These are phyloP conservation scores for Ustilago lituana DNA, from an alignment of 1,284 basidiomycete genomes.

Conservation along the genomic window DNA sequence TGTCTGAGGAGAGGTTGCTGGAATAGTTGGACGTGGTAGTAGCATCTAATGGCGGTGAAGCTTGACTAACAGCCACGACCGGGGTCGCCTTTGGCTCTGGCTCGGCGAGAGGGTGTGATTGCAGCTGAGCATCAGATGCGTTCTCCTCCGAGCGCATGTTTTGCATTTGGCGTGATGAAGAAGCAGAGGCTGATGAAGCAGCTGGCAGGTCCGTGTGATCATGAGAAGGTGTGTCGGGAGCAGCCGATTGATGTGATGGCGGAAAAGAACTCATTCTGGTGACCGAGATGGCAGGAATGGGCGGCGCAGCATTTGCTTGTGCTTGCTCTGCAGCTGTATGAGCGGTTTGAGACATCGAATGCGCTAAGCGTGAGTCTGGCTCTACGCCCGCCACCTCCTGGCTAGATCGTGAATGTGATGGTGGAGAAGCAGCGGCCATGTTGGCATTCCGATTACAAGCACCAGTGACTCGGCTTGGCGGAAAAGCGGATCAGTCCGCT, in stretches of 20 bases:
- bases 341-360: no score
- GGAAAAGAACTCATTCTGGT: conserved; percentile 4
- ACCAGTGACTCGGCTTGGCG: no score
- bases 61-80: not conserved
- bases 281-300: conserved; percentile 18
- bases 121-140: no score
- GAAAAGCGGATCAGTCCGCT: no score
- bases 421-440: no score
- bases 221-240: not conserved
- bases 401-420: not conserved
- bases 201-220: not conserved
- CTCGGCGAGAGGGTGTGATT: not conserved
- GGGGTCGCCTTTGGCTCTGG: conserved; percentile 1
- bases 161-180: no score
- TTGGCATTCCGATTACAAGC: no score
- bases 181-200: not conserved
- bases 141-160: no score
- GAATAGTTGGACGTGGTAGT: not conserved
- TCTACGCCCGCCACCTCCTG: not conserved
- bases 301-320: not conserved
- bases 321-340: no score
- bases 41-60: conserved; percentile 5
- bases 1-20: not conserved
- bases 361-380: not conserved
- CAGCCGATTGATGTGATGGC: not conserved